Evolutionary conservation across 2,329 filamentous ascomycete genomes (phyloP), one percentile per base, ranked within the genome.

Genomic region (Knufia petricola): DNA sequence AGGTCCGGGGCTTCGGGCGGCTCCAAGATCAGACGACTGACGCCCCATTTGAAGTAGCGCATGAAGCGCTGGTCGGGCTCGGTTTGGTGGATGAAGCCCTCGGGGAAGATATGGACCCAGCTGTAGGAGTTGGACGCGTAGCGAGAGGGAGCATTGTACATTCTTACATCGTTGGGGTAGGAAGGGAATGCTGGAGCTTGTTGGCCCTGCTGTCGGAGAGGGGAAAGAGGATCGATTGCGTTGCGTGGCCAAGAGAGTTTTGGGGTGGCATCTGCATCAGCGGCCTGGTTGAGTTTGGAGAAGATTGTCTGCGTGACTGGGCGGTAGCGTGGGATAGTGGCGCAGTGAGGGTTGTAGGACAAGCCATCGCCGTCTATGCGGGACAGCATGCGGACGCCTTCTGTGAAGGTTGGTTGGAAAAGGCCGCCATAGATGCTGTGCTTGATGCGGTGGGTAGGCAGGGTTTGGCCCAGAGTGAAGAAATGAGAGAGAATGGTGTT

Each of bases 1-100:
- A 98, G 77, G 57, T 94, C 86, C 0, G 92, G 92, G 53, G 85
- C 82, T 2, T 87, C 87, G 42, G 90, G 85, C 40, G 84, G 79
- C 66, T 98, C 92, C 40, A 98, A 78, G 50, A 98, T 92, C 50
- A 96, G 75, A 1, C 92, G 80, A 4, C 90, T 87, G 1, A 96
- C 75, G 1, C 92, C 92, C 92, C 92, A 98, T 71, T 95, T 95
- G 78, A 96, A 96, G 69, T 98, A 98, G 24, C 92, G 84, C 74
- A 96, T 82, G 6, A 82, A 79, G 59, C 81, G 80, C 36, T 81
- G 72, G 1, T 84, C 77, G 56, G 87, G 43, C 24, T 46, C 26
- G 17, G 55, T 82, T 68, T 98, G 92, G 66, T 96, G 89, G 39
- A 95, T 87, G 65, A 85, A 87, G 41, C 88, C 92, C 68, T 98